Evolutionary conservation across 257 asterid genomes (phyloP).

Genomic region (Solanum bukasovii): DNA sequence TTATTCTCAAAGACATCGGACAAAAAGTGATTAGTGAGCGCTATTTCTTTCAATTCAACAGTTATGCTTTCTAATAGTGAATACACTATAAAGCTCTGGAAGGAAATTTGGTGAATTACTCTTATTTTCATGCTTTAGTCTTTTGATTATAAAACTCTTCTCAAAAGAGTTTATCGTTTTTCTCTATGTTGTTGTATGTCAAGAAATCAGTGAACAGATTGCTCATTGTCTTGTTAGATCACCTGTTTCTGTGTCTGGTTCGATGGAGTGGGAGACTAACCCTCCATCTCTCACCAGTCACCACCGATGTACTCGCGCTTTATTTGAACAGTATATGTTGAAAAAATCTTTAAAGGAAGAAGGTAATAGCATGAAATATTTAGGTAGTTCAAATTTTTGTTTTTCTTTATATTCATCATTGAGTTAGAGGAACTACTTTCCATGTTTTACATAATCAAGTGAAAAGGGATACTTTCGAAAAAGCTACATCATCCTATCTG

Average conservation of each 20-base stretch:
- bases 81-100: too few relatives aligned
- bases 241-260: background rate
- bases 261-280: background rate
- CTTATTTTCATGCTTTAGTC: background rate
- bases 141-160: background rate
- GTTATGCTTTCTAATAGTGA: background rate
- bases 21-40: background rate
- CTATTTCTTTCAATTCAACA: background rate
- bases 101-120: background rate
- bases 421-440: background rate
- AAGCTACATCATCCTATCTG: background rate
- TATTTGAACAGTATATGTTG: background rate
- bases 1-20: background rate
- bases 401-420: background rate
- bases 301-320: background rate
- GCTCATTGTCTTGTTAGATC: background rate
- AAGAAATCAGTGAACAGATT: background rate
- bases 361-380: background rate
- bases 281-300: background rate
- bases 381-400: background rate
- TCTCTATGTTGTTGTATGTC: background rate
- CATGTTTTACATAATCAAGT: background rate
- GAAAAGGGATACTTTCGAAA: background rate
- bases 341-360: background rate
- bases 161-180: background rate